Conservation (phyloP, 2,329 filamentous ascomycete genomes). For the Arthroderma sp. region DNA sequence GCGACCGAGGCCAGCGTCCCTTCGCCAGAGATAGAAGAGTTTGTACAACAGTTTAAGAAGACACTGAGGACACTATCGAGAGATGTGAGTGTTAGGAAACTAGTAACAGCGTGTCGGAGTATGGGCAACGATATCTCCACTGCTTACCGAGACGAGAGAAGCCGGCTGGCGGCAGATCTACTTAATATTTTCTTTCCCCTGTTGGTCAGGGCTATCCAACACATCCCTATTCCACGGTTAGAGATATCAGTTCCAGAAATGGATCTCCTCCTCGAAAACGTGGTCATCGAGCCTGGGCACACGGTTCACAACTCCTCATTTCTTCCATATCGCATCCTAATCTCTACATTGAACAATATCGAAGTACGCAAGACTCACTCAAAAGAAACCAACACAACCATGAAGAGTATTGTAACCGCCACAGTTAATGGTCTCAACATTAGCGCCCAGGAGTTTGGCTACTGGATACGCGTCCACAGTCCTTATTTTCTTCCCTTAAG, state of each 20-base stretch:
- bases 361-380: constrained; percentile 69
- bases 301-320: constrained; percentile 81
- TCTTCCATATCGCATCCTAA: constrained; percentile 66
- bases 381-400: constrained; percentile 49
- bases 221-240: constrained; percentile 78
- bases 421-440: constrained; percentile 72
- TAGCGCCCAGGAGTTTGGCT: constrained; percentile 75
- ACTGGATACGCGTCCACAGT: constrained; percentile 70
- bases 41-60: constrained; percentile 54
- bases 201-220: constrained; percentile 64
- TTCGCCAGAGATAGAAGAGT: constrained; percentile 56
- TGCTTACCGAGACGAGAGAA: constrained; percentile 49
- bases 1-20: constrained; percentile 51
- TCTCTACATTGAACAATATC: constrained; percentile 75
- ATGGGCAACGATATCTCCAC: constrained; percentile 60
- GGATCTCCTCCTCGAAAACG: constrained; percentile 76
- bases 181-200: constrained; percentile 71
- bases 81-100: constrained; percentile 58
- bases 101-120: constrained; percentile 53
- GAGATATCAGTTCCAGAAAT: constrained; percentile 73
- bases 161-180: constrained; percentile 59
- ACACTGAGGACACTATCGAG: constrained; percentile 56
- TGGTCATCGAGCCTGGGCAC: constrained; percentile 75
- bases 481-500: constrained; percentile 52
- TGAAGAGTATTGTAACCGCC: constrained; percentile 61